Evolutionary conservation across 2,329 filamentous ascomycete species (phyloP).

Genomic region (Sporothrix pallida): DNA sequence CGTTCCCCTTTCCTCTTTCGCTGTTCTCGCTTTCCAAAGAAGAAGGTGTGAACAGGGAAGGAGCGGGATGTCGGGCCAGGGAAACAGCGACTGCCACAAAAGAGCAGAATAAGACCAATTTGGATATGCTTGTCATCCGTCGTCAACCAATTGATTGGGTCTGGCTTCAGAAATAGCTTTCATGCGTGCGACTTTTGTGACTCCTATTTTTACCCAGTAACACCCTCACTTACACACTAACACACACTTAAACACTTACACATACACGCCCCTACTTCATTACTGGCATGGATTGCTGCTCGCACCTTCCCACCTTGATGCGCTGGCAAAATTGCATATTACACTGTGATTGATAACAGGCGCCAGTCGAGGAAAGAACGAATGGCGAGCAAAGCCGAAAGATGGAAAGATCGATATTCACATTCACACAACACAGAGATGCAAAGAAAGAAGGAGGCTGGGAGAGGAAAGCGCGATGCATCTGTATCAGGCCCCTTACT

Average conservation of each 20-base stretch:
- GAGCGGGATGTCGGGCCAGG: conserved; percentile 20
- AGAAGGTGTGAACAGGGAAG: conserved; percentile 22
- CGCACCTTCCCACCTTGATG: conserved; percentile 18
- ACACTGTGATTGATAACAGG: conserved; percentile 5
- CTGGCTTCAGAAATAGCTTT: neutral
- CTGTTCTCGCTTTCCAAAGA: neutral
- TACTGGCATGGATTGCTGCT: neutral
- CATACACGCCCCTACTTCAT: conserved; percentile 2
- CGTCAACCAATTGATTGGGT: conserved; percentile 5
- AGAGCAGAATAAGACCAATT: neutral
- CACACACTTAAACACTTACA: neutral
- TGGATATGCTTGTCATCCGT: neutral
- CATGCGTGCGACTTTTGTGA: neutral
- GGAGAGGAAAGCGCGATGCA: conserved; percentile 16
- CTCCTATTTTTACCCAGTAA: conserved; percentile 11
- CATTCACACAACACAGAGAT: neutral
- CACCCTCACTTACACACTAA: neutral
- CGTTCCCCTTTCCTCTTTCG: neutral
- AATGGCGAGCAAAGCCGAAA: neutral
- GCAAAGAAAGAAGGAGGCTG: conserved; percentile 13
- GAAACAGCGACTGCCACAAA: neutral
- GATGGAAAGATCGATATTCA: neutral
- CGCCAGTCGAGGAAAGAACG: conserved; percentile 7
- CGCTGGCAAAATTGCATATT: conserved; percentile 29
- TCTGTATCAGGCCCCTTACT: neutral